Evolutionary conservation across 371 early-diverging fungal genomes (phyloP), one percentile per base, ranked within the genome.

Genomic region (Homolaphlyctis polyrhiza): DNA sequence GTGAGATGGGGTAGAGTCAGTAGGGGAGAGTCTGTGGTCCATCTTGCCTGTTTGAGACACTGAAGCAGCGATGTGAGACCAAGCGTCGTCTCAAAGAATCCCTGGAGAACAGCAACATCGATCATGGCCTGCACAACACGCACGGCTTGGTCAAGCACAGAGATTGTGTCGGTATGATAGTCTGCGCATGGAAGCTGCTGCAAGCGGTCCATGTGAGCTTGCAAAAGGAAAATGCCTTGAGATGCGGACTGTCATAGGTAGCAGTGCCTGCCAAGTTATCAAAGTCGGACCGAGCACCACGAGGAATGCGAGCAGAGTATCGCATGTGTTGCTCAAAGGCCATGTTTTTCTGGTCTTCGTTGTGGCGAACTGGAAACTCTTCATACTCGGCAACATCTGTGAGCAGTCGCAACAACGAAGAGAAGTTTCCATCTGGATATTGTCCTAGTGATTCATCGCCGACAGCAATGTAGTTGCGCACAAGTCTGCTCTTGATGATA

Each of bases 91-190:
- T 68, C 69, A 59, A 91, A 57, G 54, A 79, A 83, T 0, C 92
- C 93, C 59, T 81, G 74, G 63, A 88, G 87, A n/a, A 89, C 90
- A 0, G 89, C 78, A 0, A 94, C 85, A 65, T 95, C 96, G 50
- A 95, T 85, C 93, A 95, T 91, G 6, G 97, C 95, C 80, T 93
- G 86, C 61, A 87, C 78, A 57, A 96, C 86, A 71, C 98, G 93
- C 60, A 95, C 87, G 14, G 91, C 81, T 61, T 91, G 93, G 69
- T 96, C 97, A 34, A 97, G 73, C 1, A 97, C 93, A 0, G 92
- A 88, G n/a, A 89, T 85, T 11, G 89, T 89, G 70, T 98, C 98
- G 0, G 96, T 95, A 35, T 84, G 81, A 67, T 92, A 97, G 74
- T 98, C 98, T 16, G 78, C 54, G 57, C 89, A 84, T 18, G 91